Evolutionary conservation across 495 filamentous ascomycete genomes (phyloP).

Genomic region (Penicillium waksmanii): DNA sequence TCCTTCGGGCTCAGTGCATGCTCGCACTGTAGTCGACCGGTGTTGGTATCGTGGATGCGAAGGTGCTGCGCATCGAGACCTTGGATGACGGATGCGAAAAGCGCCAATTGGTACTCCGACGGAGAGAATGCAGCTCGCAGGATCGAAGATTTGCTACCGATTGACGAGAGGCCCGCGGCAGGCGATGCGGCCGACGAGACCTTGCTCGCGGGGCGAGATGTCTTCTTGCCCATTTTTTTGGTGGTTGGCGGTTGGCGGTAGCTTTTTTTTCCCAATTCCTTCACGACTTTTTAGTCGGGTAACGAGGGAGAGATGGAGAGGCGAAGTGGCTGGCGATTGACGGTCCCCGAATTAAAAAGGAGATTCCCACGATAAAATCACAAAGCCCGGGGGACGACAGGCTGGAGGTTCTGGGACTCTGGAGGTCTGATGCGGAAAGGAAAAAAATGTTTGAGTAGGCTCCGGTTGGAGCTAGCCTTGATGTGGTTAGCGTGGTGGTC

Average conservation of each 20-base stretch:
- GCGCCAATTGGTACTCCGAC: conserved; percentile 56
- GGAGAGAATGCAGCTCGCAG: conserved; percentile 59
- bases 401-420: conserved; percentile 31
- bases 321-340: conserved; percentile 1
- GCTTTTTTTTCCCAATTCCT: conserved; percentile 18
- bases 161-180: conserved; percentile 39
- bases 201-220: conserved; percentile 49
- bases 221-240: conserved; percentile 56
- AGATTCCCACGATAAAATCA: conserved; percentile 19
- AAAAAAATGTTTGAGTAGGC: conserved; percentile 55
- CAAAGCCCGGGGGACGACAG: conserved; percentile 29
- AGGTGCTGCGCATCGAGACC: conserved; percentile 62
- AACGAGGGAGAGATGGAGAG: background rate
- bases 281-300: conserved; percentile 6
- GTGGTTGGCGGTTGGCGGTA: conserved; percentile 13
- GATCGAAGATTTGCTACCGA: conserved; percentile 53
- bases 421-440: conserved; percentile 40
- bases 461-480: conserved; percentile 37
- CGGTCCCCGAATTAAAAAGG: conserved; percentile 8
- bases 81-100: conserved; percentile 64
- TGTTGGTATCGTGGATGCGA: conserved; percentile 61
- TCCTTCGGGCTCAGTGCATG: conserved; percentile 55
- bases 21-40: conserved; percentile 60
- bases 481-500: conserved; percentile 35
- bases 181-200: conserved; percentile 53